Evolutionary conservation across 139 green algal genomes (phyloP).

Genomic region (Auxenochlorella pyrenoidosa): DNA sequence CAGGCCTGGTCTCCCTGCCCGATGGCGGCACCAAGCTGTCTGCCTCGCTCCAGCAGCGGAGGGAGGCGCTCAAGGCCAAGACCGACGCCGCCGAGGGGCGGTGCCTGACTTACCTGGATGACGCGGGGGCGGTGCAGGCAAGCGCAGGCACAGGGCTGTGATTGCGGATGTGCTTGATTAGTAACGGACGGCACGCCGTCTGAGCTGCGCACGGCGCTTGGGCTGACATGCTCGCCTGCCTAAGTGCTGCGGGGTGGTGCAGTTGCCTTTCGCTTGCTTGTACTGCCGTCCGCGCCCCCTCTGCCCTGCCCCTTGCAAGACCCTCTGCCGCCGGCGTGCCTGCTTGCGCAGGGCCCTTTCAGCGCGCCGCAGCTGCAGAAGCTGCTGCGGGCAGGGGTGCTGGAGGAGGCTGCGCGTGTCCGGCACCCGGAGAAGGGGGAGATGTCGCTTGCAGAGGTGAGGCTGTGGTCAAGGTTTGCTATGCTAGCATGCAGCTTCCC

Average conservation of each 20-base stretch:
- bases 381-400: constrained; percentile 23
- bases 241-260: too few species aligned
- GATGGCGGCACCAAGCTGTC: constrained; percentile 40
- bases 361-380: constrained; percentile 28
- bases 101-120: constrained; percentile 23
- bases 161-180: neutral
- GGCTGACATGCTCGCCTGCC: too few species aligned
- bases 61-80: constrained; percentile 11
- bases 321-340: neutral
- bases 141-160: neutral
- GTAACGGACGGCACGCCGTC: too few species aligned
- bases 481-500: too few species aligned
- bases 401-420: neutral
- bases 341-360: constrained; percentile 35
- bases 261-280: too few species aligned
- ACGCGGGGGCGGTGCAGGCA: neutral
- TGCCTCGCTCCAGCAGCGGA: constrained; percentile 2
- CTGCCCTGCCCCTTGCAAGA: too few species aligned
- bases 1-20: constrained; percentile 12
- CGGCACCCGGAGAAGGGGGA: neutral
- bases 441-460: constrained; percentile 15
- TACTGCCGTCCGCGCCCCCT: too few species aligned
- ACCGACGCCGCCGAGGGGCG: constrained; percentile 12
- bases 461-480: too few species aligned
- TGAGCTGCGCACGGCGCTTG: too few species aligned